These are phyloP conservation scores for Pythium scleroteichum DNA, from an alignment of 352 stramenopile species.

Conservation along the genomic window DNA sequence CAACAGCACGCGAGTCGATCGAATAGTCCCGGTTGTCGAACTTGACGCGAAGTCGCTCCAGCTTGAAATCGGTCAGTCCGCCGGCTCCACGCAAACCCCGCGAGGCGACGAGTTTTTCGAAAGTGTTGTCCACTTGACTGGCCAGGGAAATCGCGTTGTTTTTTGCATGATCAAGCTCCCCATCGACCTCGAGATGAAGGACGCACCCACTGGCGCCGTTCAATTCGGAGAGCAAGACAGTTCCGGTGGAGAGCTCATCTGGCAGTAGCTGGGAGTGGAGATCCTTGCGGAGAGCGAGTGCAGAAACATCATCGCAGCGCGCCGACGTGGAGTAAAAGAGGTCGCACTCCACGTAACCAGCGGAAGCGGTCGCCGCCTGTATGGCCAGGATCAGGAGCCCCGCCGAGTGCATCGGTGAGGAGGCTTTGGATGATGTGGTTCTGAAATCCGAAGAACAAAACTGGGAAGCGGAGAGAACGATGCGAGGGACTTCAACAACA, in stretches of 20 bases:
- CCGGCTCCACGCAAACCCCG: conserved; percentile 13
- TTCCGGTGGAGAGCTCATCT: conserved; percentile 11
- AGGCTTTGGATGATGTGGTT: conserved; percentile 1
- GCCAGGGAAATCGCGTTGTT: conserved; percentile 22
- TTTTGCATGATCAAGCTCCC: conserved; percentile 1
- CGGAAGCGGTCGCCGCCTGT: background rate
- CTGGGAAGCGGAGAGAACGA: conserved; percentile 9
- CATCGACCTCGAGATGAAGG: conserved; percentile 17
- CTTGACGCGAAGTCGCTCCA: conserved; percentile 29
- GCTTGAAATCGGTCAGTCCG: conserved; percentile 19
- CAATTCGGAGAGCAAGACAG: conserved; percentile 21
- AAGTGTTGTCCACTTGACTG: conserved; percentile 17
- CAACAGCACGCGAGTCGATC: conserved; percentile 14
- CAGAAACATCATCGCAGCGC: conserved; percentile 9
- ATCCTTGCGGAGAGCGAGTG: conserved; percentile 12
- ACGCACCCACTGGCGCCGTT: conserved; percentile 20
- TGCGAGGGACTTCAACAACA: conserved; percentile 28
- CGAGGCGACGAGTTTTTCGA: conserved; percentile 16
- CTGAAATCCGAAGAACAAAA: conserved; percentile 14
- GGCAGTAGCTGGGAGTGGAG: conserved; percentile 23
- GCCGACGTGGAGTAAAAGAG: conserved; percentile 31
- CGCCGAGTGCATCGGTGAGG: conserved; percentile 7
- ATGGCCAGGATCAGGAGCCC: conserved; percentile 2
- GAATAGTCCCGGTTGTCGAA: conserved; percentile 27
- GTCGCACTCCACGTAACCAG: conserved; percentile 17